Percentiles rank a stretch among this genome's conserved stretches.
phyloP scores from a whole-genome alignment of 495 filamentous ascomycete genomes.

The Glonium stellatum region DNA sequence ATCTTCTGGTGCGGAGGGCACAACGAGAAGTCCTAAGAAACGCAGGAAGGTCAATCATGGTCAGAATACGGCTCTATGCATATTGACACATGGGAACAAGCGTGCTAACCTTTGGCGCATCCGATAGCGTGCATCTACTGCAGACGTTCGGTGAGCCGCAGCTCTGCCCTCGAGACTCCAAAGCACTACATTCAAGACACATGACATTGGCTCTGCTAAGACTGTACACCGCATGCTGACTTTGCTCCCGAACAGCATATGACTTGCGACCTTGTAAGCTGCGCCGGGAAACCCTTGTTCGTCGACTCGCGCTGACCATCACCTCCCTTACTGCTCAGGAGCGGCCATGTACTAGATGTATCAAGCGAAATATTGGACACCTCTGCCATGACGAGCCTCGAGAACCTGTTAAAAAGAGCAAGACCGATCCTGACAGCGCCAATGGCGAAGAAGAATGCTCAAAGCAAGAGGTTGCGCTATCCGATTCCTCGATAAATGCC shows the following conservation, averaged over 20 bases:
- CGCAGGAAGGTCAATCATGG: conserved; percentile 99
- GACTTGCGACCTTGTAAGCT: conserved; percentile 98
- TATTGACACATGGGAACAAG: conserved; percentile 30
- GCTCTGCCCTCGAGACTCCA: conserved; percentile 10
- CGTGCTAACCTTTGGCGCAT: conserved; percentile 33
- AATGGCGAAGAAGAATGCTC: conserved; percentile 44
- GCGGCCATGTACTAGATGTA: conserved; percentile 92
- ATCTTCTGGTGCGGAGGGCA: conserved; percentile 18
- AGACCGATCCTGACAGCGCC: conserved; percentile 57
- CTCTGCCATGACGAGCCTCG: conserved; percentile 97
- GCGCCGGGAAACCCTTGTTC: conserved; percentile 9
- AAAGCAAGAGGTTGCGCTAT: conserved; percentile 17
- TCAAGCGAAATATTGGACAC: conserved; percentile 98
- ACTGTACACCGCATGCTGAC: conserved; percentile 29
- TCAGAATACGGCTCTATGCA: conserved; percentile 38
- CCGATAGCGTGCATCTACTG: conserved; percentile 93
- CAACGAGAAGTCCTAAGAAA: conserved; percentile 62
- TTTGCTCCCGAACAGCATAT: conserved; percentile 68
- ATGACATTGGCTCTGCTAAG: conserved; percentile 11
- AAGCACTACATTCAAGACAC: conserved; percentile 9
- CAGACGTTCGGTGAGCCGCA: conserved; percentile 85
- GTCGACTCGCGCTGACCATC: conserved; percentile 13
- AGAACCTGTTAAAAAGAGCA: conserved; percentile 66
- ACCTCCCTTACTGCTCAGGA: conserved; percentile 53
- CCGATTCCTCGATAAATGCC: conserved; percentile 20